A percentile compares a stretch with the other conserved stretches of the same genome.
Evolutionary conservation across 495 filamentous ascomycete genomes (phyloP).

Genomic region (Pseudotulostoma volvatum): DNA sequence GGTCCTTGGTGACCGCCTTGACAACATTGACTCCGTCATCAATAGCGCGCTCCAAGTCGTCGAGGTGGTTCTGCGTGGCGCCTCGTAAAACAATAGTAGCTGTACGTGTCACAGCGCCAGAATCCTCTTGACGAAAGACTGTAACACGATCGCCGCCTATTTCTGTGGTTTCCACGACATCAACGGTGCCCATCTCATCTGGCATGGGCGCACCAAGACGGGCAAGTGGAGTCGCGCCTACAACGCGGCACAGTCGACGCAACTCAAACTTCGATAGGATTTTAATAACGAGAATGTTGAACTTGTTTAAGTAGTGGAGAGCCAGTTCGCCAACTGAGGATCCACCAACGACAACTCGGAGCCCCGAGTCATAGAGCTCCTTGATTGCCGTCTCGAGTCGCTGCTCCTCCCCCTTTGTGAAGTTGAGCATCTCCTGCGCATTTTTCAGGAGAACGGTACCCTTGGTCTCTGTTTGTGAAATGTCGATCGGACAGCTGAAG

Average conservation of each 20-base stretch:
- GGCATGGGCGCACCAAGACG: slow-evolving; percentile 97
- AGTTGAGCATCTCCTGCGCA: slow-evolving; percentile 95
- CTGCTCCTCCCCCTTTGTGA: slow-evolving; percentile 88
- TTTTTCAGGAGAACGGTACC: slow-evolving; percentile 98
- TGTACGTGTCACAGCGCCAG: slow-evolving; percentile 76
- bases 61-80: slow-evolving; percentile 93
- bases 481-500: slow-evolving; percentile 92
- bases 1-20: slow-evolving; percentile 91
- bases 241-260: slow-evolving; percentile 81
- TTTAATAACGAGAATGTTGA: slow-evolving; percentile 89
- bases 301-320: slow-evolving; percentile 93
- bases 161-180: slow-evolving; percentile 93
- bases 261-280: slow-evolving; percentile 98
- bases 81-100: slow-evolving; percentile 90
- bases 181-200: slow-evolving; percentile 92
- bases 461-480: slow-evolving; percentile 94
- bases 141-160: slow-evolving; percentile 98
- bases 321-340: slow-evolving; percentile 88
- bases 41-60: slow-evolving; percentile 92
- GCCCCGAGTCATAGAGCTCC: slow-evolving; percentile 83
- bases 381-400: slow-evolving; percentile 85
- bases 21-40: slow-evolving; percentile 98
- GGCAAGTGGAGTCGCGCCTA: slow-evolving; percentile 88
- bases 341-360: slow-evolving; percentile 83
- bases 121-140: slow-evolving; percentile 92